A percentile compares a stretch with the other conserved stretches of the same genome.
These are phyloP conservation scores for Aureobasidium zeae DNA, from an alignment of 2,329 filamentous ascomycete species.

Conservation along the genomic window DNA sequence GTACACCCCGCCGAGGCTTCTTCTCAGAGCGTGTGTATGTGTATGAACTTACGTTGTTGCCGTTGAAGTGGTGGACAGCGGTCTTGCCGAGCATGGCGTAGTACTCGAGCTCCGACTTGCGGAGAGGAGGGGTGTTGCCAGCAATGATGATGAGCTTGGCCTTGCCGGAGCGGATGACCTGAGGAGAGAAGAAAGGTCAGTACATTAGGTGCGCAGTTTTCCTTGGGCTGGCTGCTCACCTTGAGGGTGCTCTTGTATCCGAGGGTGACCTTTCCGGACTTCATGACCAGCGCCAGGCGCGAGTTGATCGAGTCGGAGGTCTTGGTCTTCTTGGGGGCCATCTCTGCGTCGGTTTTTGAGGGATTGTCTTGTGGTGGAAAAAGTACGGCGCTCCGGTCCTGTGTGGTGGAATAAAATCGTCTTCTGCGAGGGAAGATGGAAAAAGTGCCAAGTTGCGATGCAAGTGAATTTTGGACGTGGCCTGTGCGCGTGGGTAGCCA, in stretches of 20 bases:
- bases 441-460: too few relatives aligned
- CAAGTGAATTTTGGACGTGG: not conserved
- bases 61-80: conserved; percentile 92
- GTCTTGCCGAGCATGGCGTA: conserved; percentile 90
- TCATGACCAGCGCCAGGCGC: conserved; percentile 61
- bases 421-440: conserved; percentile 4
- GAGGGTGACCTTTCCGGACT: conserved; percentile 63
- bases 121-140: conserved; percentile 93
- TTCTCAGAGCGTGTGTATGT: conserved; percentile 33
- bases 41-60: conserved; percentile 84
- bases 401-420: conserved; percentile 2
- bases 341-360: conserved; percentile 12
- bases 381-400: conserved; percentile 14
- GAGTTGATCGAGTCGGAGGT: conserved; percentile 71
- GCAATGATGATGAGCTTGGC: conserved; percentile 96
- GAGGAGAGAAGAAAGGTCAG: too few relatives aligned
- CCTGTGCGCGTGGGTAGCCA: not conserved
- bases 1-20: conserved; percentile 16
- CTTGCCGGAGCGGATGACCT: conserved; percentile 89
- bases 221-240: too few relatives aligned
- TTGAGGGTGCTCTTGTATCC: conserved; percentile 85
- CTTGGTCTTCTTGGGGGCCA: conserved; percentile 62
- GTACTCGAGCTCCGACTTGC: conserved; percentile 80
- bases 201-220: too few relatives aligned
- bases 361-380: conserved; percentile 6